Evolutionary conservation across 116 monocot genomes (phyloP).

Genomic region (Posidonia oceanica): DNA sequence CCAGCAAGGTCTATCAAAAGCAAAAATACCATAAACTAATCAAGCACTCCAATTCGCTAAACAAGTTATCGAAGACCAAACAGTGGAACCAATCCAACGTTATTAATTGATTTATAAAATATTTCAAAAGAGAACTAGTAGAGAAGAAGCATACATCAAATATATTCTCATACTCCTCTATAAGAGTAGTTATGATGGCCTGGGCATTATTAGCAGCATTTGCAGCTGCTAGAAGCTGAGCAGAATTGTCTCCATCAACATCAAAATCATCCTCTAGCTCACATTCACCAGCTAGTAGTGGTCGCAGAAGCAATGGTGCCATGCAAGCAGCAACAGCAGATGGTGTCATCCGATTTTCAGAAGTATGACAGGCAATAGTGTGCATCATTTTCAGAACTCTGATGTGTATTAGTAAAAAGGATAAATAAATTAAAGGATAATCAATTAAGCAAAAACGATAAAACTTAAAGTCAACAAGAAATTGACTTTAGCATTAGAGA

Average conservation of each 20-base stretch:
- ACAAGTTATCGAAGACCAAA: too few relatives aligned
- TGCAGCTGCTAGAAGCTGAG: constrained; percentile 96
- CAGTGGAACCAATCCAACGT: too few relatives aligned
- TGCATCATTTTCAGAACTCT: constrained; percentile 99
- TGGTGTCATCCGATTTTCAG: constrained; percentile 90
- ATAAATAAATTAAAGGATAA: background rate
- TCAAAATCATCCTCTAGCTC: constrained; percentile 96
- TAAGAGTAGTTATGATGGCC: constrained; percentile 68
- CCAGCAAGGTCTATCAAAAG: too few relatives aligned
- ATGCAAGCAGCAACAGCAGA: constrained; percentile 98
- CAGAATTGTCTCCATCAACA: constrained; percentile 64
- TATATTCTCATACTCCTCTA: constrained; percentile 84
- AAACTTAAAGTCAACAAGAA: background rate
- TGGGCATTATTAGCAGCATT: constrained; percentile 98
- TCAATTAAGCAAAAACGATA: background rate
- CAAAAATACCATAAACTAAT: too few relatives aligned
- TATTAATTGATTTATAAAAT: too few relatives aligned
- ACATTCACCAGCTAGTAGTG: constrained; percentile 95
- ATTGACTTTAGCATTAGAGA: background rate
- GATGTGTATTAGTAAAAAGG: background rate
- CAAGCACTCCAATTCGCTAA: too few relatives aligned
- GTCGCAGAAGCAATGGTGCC: constrained; percentile 92
- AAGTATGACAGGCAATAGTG: constrained; percentile 54
- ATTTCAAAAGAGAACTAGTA: background rate
- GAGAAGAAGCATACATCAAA: constrained; percentile 61